phyloP scores from a whole-genome alignment of 2,329 filamentous ascomycete species.

The Aspergillus niger region DNA sequence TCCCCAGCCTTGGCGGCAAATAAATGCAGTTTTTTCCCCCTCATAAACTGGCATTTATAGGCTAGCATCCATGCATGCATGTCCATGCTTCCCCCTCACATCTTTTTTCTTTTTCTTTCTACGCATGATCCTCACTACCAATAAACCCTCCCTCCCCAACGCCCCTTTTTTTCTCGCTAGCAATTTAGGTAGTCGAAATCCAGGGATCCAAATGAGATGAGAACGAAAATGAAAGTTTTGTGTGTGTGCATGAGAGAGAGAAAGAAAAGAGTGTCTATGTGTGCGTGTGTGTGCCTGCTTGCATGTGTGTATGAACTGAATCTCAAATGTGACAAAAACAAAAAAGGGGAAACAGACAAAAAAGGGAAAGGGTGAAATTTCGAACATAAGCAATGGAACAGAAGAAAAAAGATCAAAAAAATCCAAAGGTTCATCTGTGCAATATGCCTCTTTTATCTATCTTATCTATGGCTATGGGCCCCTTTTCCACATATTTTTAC shows the following conservation, averaged over 20 bases:
- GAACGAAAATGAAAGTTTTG: not conserved
- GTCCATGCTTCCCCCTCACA: not conserved
- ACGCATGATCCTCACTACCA: too few species aligned
- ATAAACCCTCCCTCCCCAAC: not conserved
- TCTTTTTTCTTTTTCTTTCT: not conserved
- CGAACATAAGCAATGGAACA: not conserved
- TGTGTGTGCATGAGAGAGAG: not conserved
- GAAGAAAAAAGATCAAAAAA: not conserved
- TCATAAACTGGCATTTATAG: too few species aligned
- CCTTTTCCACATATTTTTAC: not conserved
- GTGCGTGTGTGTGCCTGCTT: too few species aligned
- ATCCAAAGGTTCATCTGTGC: not conserved
- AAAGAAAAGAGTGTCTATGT: not conserved
- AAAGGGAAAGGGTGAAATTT: not conserved
- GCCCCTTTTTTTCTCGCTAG: not conserved
- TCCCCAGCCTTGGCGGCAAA: constrained; percentile 48
- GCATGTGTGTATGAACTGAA: not conserved
- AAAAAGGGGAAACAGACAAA: not conserved
- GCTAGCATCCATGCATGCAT: not conserved
- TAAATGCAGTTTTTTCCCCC: constrained; percentile 20
- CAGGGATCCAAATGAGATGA: not conserved
- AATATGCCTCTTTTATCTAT: not conserved
- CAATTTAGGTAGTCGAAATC: not conserved
- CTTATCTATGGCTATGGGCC: not conserved
- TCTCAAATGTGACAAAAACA: not conserved